A percentile compares a stretch with the other conserved stretches of the same genome.
Conservation (phyloP, 78 protist genomes). For the slime mould (Dictyostelium discoideum) region DNA sequence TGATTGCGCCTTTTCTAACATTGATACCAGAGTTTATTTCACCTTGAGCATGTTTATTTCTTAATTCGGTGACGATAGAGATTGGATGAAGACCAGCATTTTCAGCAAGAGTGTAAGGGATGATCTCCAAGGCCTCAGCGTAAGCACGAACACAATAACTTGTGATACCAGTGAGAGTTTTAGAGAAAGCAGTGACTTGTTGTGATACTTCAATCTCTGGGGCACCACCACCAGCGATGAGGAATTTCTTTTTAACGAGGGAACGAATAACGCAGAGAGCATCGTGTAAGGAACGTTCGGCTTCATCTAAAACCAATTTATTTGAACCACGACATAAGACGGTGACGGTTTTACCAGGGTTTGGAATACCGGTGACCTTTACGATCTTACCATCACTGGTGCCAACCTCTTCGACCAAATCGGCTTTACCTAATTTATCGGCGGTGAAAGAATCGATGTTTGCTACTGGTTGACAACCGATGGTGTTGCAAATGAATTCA, state of each 20-base stretch:
- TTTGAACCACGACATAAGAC: slow-evolving; percentile 96
- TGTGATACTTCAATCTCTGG: slow-evolving; percentile 95
- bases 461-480: slow-evolving; percentile 98
- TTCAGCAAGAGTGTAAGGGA: slow-evolving; percentile 99
- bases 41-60: slow-evolving; percentile 95
- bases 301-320: slow-evolving; percentile 96
- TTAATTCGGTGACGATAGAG: slow-evolving; percentile 96
- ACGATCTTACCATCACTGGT: slow-evolving; percentile 93
- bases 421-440: slow-evolving; percentile 97
- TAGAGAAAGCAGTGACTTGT: slow-evolving; percentile 88
- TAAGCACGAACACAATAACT: slow-evolving; percentile 94
- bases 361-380: slow-evolving; percentile 93
- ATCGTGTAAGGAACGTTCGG: slow-evolving; percentile 99
- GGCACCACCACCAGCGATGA: slow-evolving; percentile 99
- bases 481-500: slow-evolving; percentile 97
- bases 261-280: slow-evolving; percentile 99
- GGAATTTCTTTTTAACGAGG: slow-evolving; percentile 95
- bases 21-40: slow-evolving; percentile 96
- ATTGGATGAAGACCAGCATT: slow-evolving; percentile 99
- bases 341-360: slow-evolving; percentile 94
- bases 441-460: slow-evolving; percentile 90
- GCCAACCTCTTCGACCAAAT: slow-evolving; percentile 93
- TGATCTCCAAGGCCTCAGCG: slow-evolving; percentile 98
- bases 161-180: slow-evolving; percentile 90
- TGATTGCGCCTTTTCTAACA: slow-evolving; percentile 92